These are phyloP conservation scores for Astrothelium macrocarpum DNA, from an alignment of 495 filamentous ascomycete genomes.

Conservation along the genomic window DNA sequence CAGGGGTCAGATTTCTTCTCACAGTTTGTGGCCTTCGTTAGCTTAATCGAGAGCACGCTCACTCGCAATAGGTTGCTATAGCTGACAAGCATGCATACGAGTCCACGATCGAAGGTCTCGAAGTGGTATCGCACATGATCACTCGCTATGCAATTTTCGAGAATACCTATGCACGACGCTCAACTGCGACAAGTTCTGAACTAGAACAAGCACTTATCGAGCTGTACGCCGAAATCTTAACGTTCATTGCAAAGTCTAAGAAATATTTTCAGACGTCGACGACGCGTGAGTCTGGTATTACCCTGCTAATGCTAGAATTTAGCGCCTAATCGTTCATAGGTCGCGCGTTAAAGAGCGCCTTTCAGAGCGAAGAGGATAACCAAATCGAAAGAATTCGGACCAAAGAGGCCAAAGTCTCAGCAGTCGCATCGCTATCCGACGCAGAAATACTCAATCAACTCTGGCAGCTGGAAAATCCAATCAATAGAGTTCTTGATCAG, in stretches of 20 bases:
- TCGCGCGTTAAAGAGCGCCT: background rate
- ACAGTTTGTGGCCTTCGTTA: slow-evolving; percentile 18
- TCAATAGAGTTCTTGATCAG: background rate
- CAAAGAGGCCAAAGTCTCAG: background rate
- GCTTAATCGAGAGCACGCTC: background rate
- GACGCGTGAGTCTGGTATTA: background rate
- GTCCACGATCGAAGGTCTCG: background rate
- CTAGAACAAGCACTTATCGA: background rate
- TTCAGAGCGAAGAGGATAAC: background rate
- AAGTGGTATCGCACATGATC: background rate
- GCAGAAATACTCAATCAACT: background rate
- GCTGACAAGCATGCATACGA: background rate
- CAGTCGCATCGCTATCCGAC: background rate
- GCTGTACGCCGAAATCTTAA: slow-evolving; percentile 1
- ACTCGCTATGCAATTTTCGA: background rate
- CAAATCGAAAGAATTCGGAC: background rate
- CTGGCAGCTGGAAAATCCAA: background rate
- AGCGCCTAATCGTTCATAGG: background rate
- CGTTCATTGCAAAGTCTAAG: slow-evolving; percentile 1
- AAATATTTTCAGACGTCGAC: background rate
- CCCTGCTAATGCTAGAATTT: background rate
- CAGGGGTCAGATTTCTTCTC: slow-evolving; percentile 34
- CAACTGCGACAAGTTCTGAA: background rate
- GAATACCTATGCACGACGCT: background rate
- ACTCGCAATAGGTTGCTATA: background rate